A percentile compares a stretch with the other conserved stretches of the same genome.
Evolutionary conservation across 306 rosid species (phyloP).

Genomic region (Cucurbita maxima): DNA sequence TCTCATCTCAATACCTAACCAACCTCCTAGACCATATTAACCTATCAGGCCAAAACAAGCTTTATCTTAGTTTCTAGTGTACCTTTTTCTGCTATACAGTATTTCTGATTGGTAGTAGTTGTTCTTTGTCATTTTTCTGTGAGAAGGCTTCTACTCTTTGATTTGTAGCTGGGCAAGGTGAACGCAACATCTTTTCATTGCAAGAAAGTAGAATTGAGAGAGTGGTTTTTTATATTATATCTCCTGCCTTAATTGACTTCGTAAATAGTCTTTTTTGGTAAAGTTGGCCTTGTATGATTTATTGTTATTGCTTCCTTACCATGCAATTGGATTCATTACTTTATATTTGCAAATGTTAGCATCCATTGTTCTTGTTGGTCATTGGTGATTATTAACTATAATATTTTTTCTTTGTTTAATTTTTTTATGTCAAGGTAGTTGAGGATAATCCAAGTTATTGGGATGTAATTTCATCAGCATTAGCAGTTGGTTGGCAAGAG

Average conservation of each 20-base stretch:
- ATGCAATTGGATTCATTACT: neutral
- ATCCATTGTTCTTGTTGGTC: conserved; percentile 9
- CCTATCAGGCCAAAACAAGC: neutral
- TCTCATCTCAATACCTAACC: neutral
- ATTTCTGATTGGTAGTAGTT: neutral
- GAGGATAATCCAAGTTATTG: conserved; percentile 76
- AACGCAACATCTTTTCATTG: neutral
- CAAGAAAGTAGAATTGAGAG: neutral
- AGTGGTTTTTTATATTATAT: neutral
- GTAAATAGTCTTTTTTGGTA: neutral
- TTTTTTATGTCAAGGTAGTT: conserved; percentile 39
- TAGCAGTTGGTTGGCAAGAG: conserved; percentile 94
- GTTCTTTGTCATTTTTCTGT: neutral
- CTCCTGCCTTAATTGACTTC: neutral
- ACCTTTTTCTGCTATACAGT: neutral
- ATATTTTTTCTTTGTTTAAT: neutral
- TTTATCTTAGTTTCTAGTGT: neutral
- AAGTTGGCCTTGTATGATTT: neutral
- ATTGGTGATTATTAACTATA: conserved; percentile 8
- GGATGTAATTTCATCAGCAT: conserved; percentile 62
- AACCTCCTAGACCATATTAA: neutral
- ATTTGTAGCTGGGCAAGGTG: neutral
- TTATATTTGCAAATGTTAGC: neutral
- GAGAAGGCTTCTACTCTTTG: neutral
- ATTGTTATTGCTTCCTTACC: neutral